Evolutionary conservation across 768 basidiomycete species (phyloP).

Genomic region (Udeniomyces megalosporus): DNA sequence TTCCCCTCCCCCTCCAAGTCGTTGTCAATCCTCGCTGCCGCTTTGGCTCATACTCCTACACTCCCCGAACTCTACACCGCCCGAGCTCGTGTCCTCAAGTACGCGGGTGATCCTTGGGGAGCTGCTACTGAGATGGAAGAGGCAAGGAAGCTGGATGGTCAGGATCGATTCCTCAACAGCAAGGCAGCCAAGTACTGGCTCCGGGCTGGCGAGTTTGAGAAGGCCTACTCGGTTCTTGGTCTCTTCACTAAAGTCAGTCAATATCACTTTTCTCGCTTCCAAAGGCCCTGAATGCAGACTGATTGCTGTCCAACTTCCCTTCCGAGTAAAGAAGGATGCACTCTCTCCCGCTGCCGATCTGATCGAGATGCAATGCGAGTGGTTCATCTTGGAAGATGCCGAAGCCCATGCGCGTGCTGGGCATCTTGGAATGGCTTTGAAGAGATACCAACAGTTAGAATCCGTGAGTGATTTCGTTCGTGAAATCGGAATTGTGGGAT

Average conservation of each 20-base stretch:
- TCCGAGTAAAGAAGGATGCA: slow-evolving; percentile 60
- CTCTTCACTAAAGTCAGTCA: slow-evolving; percentile 73
- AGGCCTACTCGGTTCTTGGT: slow-evolving; percentile 57
- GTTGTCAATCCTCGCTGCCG: slow-evolving; percentile 45
- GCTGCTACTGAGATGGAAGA: slow-evolving; percentile 65
- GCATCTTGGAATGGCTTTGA: slow-evolving; percentile 60
- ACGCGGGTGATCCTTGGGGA: slow-evolving; percentile 58
- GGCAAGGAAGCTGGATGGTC: slow-evolving; percentile 70
- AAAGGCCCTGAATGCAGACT: not conserved
- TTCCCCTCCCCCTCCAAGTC: slow-evolving; percentile 31
- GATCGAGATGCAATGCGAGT: slow-evolving; percentile 87
- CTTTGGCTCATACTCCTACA: slow-evolving; percentile 74
- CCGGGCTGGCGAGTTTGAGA: slow-evolving; percentile 59
- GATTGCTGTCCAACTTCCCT: not conserved
- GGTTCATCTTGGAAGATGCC: slow-evolving; percentile 71
- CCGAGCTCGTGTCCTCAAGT: slow-evolving; percentile 68
- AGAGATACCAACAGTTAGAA: slow-evolving; percentile 59
- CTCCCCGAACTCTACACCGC: slow-evolving; percentile 75
- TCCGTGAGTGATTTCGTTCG: slow-evolving; percentile 38
- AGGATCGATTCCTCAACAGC: slow-evolving; percentile 88
- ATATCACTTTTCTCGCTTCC: not conserved
- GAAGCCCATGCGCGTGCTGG: slow-evolving; percentile 50
- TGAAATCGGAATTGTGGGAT: too few relatives aligned
- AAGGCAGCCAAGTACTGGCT: slow-evolving; percentile 83
- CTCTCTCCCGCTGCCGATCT: slow-evolving; percentile 57